A percentile compares a stretch with the other conserved stretches of the same genome.
Evolutionary conservation across 2,329 filamentous ascomycete genomes (phyloP).

Genomic region (Botryosphaeria agaves): DNA sequence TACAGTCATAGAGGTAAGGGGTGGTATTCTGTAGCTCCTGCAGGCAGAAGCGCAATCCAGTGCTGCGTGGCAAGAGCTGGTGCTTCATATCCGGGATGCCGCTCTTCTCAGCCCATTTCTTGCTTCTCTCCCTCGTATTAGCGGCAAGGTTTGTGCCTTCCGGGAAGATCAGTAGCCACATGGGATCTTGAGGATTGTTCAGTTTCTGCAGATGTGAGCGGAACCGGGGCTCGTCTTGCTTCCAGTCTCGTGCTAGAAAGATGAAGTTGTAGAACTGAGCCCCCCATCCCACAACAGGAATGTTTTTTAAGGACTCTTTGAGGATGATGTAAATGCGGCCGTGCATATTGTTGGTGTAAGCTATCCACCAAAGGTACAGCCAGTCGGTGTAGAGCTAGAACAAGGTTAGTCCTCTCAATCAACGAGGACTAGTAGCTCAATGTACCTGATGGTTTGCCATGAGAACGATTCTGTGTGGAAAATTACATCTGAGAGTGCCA

Average conservation of each 20-base stretch:
- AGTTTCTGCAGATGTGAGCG: conserved; percentile 57
- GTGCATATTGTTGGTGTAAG: conserved; percentile 71
- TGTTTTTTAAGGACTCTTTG: conserved; percentile 69
- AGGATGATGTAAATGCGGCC: conserved; percentile 81
- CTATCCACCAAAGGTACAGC: conserved; percentile 87
- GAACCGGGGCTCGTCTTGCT: conserved; percentile 58
- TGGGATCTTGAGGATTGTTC: conserved; percentile 53
- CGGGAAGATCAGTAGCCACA: conserved; percentile 82
- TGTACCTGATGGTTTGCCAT: conserved; percentile 67
- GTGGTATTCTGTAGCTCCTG: conserved; percentile 57
- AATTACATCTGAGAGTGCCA: conserved; percentile 59
- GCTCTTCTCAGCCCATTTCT: conserved; percentile 59
- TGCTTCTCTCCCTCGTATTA: conserved; percentile 53
- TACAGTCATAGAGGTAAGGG: conserved; percentile 83
- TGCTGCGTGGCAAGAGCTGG: conserved; percentile 60
- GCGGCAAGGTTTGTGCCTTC: conserved; percentile 69
- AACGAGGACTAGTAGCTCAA: too few relatives aligned
- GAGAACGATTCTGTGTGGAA: conserved; percentile 65
- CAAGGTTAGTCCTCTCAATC: conserved; percentile 2
- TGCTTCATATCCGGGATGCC: conserved; percentile 58
- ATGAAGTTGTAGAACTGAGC: conserved; percentile 84
- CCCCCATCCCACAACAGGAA: conserved; percentile 63
- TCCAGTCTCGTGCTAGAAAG: conserved; percentile 82
- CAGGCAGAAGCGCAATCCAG: conserved; percentile 63
- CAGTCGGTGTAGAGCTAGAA: conserved; percentile 69